A percentile compares a stretch with the other conserved stretches of the same genome.
Evolutionary conservation across 2,329 filamentous ascomycete species (phyloP).

Genomic region (Dothidotthia symphoricarpi): DNA sequence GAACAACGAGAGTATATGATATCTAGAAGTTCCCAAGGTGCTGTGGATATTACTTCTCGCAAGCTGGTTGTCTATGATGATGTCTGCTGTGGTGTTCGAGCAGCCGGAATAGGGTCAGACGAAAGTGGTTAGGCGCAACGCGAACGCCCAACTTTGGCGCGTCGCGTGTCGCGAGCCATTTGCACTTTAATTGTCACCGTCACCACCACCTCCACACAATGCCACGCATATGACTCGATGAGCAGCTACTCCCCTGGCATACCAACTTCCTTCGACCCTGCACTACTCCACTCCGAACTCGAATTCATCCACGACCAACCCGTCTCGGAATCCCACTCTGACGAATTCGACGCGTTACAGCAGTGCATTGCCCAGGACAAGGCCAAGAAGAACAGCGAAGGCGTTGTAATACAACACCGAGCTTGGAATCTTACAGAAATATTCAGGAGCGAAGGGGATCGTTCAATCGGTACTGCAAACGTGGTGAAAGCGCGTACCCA

Average conservation of each 20-base stretch:
- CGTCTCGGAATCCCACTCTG: constrained; percentile 37
- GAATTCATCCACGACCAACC: constrained; percentile 21
- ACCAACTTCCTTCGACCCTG: constrained; percentile 53
- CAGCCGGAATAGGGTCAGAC: background rate
- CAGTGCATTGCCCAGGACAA: constrained; percentile 44
- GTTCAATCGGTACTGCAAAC: constrained; percentile 32
- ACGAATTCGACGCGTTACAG: constrained; percentile 51
- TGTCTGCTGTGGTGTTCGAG: background rate
- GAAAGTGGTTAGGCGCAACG: background rate
- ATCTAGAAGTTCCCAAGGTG: no score
- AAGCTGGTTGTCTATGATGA: no score
- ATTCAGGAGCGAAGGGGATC: constrained; percentile 52
- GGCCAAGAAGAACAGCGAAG: constrained; percentile 43
- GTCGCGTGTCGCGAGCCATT: constrained; percentile 5
- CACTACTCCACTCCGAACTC: constrained; percentile 50
- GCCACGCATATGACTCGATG: constrained; percentile 17
- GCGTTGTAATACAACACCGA: constrained; percentile 54
- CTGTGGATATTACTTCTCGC: no score
- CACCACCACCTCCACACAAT: constrained; percentile 3
- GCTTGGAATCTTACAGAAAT: constrained; percentile 49
- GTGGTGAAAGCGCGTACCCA: constrained; percentile 1
- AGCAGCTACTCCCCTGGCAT: constrained; percentile 33
- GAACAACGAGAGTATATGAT: no score
- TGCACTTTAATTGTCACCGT: background rate
- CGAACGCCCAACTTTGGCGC: no score